phyloP scores from a whole-genome alignment of 2,329 filamentous ascomycete genomes.

The Didymella exigua region DNA sequence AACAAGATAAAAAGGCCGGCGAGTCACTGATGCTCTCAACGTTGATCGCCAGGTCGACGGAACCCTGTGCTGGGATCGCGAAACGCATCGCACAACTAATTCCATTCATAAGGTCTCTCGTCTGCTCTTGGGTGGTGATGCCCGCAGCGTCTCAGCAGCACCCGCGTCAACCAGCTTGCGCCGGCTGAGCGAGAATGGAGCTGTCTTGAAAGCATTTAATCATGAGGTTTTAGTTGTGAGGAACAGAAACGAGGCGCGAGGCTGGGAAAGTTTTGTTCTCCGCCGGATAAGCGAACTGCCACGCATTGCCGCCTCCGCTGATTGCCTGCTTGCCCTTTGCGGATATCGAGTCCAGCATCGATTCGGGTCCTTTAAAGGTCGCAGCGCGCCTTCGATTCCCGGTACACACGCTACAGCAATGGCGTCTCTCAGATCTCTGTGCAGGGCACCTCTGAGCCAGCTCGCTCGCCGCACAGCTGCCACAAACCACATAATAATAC shows the following conservation, averaged over 20 bases:
- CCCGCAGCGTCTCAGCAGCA: constrained; percentile 57
- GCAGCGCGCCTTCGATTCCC: constrained; percentile 18
- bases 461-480: constrained; percentile 39
- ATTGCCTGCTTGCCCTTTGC: constrained; percentile 32
- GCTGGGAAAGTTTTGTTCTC: constrained; percentile 21
- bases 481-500: constrained; percentile 40
- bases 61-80: not conserved
- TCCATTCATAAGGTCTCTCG: constrained; percentile 55
- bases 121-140: constrained; percentile 55
- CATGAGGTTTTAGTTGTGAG: constrained; percentile 81
- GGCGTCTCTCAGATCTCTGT: constrained; percentile 50
- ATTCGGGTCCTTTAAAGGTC: constrained; percentile 26
- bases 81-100: constrained; percentile 42
- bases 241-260: constrained; percentile 47
- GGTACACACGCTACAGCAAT: constrained; percentile 37
- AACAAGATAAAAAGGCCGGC: constrained; percentile 7
- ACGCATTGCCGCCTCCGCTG: constrained; percentile 10
- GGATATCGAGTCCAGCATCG: constrained; percentile 31
- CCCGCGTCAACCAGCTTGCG: constrained; percentile 56
- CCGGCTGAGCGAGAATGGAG: constrained; percentile 59
- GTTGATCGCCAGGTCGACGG: not conserved
- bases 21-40: constrained; percentile 1
- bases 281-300: constrained; percentile 1
- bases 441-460: constrained; percentile 48
- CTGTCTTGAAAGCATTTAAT: constrained; percentile 70